Evolutionary conservation across 2,329 filamentous ascomycete species (phyloP), one percentile per base, ranked within the genome.

Genomic region (Kalmusia sp.): DNA sequence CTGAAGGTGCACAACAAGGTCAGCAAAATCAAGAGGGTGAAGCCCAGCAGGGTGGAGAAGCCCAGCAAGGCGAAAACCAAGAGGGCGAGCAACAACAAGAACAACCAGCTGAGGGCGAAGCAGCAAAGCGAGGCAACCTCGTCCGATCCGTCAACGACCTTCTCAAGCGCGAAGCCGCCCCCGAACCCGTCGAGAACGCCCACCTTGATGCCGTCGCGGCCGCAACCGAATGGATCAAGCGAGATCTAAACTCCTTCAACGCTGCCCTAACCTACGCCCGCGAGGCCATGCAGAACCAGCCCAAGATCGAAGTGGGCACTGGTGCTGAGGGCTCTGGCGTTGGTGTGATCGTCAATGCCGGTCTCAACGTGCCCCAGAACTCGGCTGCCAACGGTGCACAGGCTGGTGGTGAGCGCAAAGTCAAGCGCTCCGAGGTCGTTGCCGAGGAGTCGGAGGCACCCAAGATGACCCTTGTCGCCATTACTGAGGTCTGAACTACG

Each of bases 281-380:
- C 59, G 76, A 74, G 37, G 79, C 79, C 17, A 69, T 79, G 66
- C 72, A 70, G 63, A 77, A 79, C 61, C 68, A 71, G 30, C 80
- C 80, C 57, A 79, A 80, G 71, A 65, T 82, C 38, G 73, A 82
- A 67, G 72, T 82, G 35, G 80, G 80, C 51, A 80, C 79, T 22
- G 75, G 76, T 52, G 73, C 72, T 51, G 74, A 35, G 11, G 43
- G 43, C 21, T 46, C 77, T 15, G 79, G 79, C 58, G 66, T 76
- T 38, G 71, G 71, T 59, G 69, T 75, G 24, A 55, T 70, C 22
- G 63, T 74, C 57, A 74, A 72, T 62, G 64, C 72, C 33, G 73
- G 73, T 63, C 58, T 73, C 61, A 73, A 74, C 49, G 72, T 76
- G 31, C 70, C 72, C 25, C 59, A 64, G 38, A 63, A 65, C 55